These are phyloP conservation scores for Beauveria medogensis DNA, from an alignment of 2,329 filamentous ascomycete species.

Conservation along the genomic window DNA sequence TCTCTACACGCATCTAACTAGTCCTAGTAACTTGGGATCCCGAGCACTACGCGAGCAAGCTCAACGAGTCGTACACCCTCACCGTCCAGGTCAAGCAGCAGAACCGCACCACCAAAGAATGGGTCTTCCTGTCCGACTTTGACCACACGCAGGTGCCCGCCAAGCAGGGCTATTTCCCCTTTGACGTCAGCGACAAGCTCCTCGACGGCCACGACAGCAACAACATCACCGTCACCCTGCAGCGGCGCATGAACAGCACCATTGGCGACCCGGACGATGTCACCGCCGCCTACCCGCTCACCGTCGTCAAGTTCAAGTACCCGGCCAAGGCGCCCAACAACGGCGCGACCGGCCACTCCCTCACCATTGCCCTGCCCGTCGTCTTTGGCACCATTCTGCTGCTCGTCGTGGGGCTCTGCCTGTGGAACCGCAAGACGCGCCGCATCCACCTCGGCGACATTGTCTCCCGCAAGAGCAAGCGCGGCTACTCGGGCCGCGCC, in stretches of 20 bases:
- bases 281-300: slow-evolving; percentile 35
- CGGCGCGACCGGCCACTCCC: slow-evolving; percentile 30
- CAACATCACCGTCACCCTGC: slow-evolving; percentile 42
- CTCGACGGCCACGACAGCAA: slow-evolving; percentile 29
- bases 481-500: slow-evolving; percentile 36
- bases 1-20: neutral
- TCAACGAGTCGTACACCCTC: slow-evolving; percentile 20
- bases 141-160: slow-evolving; percentile 26
- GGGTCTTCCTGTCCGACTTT: slow-evolving; percentile 28
- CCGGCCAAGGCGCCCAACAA: slow-evolving; percentile 28
- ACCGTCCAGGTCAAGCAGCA: slow-evolving; percentile 33
- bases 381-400: slow-evolving; percentile 39
- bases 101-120: slow-evolving; percentile 28
- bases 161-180: slow-evolving; percentile 39
- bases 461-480: slow-evolving; percentile 34
- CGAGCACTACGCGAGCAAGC: slow-evolving; percentile 38
- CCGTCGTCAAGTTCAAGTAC: slow-evolving; percentile 23
- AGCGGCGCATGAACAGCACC: slow-evolving; percentile 27
- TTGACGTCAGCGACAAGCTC: slow-evolving; percentile 31
- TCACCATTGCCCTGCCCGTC: slow-evolving; percentile 46
- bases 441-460: slow-evolving; percentile 43
- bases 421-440: slow-evolving; percentile 48
- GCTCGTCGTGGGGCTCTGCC: slow-evolving; percentile 44
- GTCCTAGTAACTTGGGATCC: slow-evolving; percentile 49
- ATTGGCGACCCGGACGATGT: slow-evolving; percentile 21